Evolutionary conservation across 2,329 filamentous ascomycete genomes (phyloP), one percentile per base, ranked within the genome.

Genomic region (Colletotrichum sp.): DNA sequence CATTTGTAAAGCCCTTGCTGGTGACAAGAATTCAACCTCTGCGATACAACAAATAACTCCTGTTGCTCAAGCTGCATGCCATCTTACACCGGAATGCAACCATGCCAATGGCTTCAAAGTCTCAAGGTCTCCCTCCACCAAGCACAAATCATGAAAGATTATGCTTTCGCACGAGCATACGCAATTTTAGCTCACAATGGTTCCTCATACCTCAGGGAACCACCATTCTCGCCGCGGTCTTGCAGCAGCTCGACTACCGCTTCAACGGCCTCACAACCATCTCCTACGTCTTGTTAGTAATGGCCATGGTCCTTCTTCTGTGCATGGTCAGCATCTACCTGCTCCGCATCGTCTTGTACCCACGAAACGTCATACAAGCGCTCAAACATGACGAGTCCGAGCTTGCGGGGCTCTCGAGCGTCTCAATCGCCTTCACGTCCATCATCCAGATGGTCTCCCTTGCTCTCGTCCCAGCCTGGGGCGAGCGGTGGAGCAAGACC

Each of bases 151-250:
- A 30, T 12, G 62, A 44, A 26, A n/a, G 32, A 21, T 72, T 32
- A n/a, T 12, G 24, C 28, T 2, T 52, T 13, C 69, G 76, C 7
- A 55, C 26, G 6, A 80, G 79, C 3, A 72, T 86, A n/a, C 81
- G 80, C 75, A 81, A 81, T 66, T 85, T 85, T 72, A 80, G 80
- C 2, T 83, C 83, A 12, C 80, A 72, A 77, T 85, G 84, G 83
- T 85, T 87, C 75, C 80, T 86, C 9, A 73, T 86, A 30, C 82
- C 85, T 0, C 84, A 86, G 78, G 84, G 84, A 21, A 86, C 81
- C 3, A 82, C 83, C 28, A 84, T 85, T 71, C 77, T 84, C 9
- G 80, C 82, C 16, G 77, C 85, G 9, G 79, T 85, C 60, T 80
- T 87, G 2, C 80, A 84, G 72, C 81, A 83, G 62, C 78, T 86